Evolutionary conservation across 2,329 filamentous ascomycete species (phyloP).

Genomic region (Lomentospora prolificans): DNA sequence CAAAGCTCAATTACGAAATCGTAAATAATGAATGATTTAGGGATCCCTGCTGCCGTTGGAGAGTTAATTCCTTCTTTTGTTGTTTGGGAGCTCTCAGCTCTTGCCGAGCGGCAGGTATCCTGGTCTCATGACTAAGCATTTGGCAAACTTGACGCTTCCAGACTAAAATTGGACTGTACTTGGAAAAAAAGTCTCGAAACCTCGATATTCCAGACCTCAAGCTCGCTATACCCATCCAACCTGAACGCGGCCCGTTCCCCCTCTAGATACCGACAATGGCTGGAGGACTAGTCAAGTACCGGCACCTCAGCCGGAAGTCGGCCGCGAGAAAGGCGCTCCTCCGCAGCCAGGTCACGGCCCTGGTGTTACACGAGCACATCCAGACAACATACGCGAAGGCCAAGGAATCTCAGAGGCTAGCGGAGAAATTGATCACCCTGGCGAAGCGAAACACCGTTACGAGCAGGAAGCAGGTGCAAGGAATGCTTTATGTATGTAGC

Average conservation of each 20-base stretch:
- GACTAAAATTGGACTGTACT: no score
- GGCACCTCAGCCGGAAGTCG: slow-evolving; percentile 76
- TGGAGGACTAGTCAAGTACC: slow-evolving; percentile 76
- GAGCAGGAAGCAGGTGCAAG: slow-evolving; percentile 61
- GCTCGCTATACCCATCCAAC: neutral
- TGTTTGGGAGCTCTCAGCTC: no score
- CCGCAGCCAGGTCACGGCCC: slow-evolving; percentile 89
- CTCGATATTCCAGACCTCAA: neutral
- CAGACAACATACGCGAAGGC: slow-evolving; percentile 93
- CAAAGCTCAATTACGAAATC: no score
- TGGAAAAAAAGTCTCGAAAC: neutral
- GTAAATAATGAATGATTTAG: no score
- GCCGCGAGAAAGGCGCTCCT: slow-evolving; percentile 85
- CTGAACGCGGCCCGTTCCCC: neutral
- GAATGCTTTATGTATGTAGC: slow-evolving; percentile 71
- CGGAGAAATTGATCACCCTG: slow-evolving; percentile 88
- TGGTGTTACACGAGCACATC: slow-evolving; percentile 89
- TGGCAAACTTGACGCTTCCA: neutral
- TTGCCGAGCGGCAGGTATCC: no score
- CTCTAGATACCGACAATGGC: slow-evolving; percentile 50
- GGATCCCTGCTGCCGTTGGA: no score
- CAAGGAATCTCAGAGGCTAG: slow-evolving; percentile 88
- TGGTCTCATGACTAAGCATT: neutral
- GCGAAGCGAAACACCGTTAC: slow-evolving; percentile 90
- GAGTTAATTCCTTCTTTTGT: no score